phyloP scores from a whole-genome alignment of 164 flowering plant genomes.

The grape (Vitis vinifera) region DNA sequence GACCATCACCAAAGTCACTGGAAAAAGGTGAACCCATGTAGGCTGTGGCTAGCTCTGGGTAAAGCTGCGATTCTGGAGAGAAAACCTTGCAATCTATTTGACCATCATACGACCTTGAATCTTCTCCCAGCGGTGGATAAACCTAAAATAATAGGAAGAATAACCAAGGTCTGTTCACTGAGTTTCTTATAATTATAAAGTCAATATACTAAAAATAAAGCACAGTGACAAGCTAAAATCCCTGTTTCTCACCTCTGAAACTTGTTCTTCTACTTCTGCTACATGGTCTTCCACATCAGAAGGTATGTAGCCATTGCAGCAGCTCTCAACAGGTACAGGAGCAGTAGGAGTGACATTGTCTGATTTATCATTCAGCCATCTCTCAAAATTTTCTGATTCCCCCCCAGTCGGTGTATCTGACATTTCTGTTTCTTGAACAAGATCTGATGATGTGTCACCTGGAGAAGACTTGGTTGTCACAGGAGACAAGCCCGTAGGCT shows the following conservation, averaged over 20 bases:
- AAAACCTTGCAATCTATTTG: conserved; percentile 21
- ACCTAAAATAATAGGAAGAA: conserved; percentile 11
- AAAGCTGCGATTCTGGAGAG: conserved; percentile 13
- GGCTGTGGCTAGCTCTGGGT: conserved; percentile 3
- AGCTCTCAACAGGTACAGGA: conserved; percentile 18
- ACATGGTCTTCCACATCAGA: conserved; percentile 33
- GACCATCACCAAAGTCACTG: conserved; percentile 35
- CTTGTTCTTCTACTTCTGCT: conserved; percentile 22
- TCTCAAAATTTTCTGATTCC: conserved; percentile 22
- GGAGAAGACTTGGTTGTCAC: conserved; percentile 28
- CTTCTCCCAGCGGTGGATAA: conserved; percentile 8
- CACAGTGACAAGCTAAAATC: neutral
- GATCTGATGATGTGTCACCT: conserved; percentile 36
- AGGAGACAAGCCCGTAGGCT: conserved; percentile 29
- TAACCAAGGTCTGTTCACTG: neutral
- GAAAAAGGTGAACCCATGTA: conserved; percentile 33
- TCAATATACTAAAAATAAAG: neutral
- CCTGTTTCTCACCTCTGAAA: conserved; percentile 19
- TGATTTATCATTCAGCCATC: conserved; percentile 24
- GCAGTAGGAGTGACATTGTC: conserved; percentile 17
- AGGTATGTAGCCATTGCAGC: conserved; percentile 21
- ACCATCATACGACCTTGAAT: conserved; percentile 7
- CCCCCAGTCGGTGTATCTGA: conserved; percentile 12
- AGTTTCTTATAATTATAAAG: neutral
- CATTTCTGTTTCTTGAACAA: conserved; percentile 21